A percentile compares a stretch with the other conserved stretches of the same genome.
These are phyloP conservation scores for Tulasnella sp. DNA, from an alignment of 768 basidiomycete species.

Conservation along the genomic window DNA sequence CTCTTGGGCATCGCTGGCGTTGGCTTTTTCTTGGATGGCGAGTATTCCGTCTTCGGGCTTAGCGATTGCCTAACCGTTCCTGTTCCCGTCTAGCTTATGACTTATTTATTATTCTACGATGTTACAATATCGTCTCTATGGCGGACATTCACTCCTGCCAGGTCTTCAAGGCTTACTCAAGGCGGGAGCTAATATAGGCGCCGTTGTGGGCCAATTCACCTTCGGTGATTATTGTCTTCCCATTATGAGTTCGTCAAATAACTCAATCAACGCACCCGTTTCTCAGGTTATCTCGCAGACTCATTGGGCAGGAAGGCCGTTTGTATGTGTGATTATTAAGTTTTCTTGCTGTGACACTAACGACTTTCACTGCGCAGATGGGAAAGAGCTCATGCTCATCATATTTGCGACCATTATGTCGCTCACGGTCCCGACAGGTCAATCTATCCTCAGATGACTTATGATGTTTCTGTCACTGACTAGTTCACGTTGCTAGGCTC, in stretches of 20 bases:
- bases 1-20: slow-evolving; percentile 16
- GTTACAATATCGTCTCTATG: slow-evolving; percentile 52
- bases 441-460: slow-evolving; percentile 24
- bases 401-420: slow-evolving; percentile 66
- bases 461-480: no score
- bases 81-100: not conserved
- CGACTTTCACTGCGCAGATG: slow-evolving; percentile 35
- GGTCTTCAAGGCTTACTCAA: slow-evolving; percentile 54
- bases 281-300: slow-evolving; percentile 43
- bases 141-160: slow-evolving; percentile 39
- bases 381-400: slow-evolving; percentile 71
- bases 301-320: slow-evolving; percentile 58
- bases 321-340: slow-evolving; percentile 22
- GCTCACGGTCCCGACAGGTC: slow-evolving; percentile 48
- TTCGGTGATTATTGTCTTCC: slow-evolving; percentile 23
- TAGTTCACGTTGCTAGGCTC: slow-evolving; percentile 14
- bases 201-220: slow-evolving; percentile 38
- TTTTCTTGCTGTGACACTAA: not conserved
- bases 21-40: slow-evolving; percentile 18
- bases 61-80: not conserved
- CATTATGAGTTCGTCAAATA: no score
- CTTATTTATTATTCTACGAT: slow-evolving; percentile 17
- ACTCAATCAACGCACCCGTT: no score
- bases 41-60: not conserved
- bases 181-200: slow-evolving; percentile 54